Evolutionary conservation across 192 early-diverging fungal genomes (phyloP).

Genomic region (Linderina pennispora): DNA sequence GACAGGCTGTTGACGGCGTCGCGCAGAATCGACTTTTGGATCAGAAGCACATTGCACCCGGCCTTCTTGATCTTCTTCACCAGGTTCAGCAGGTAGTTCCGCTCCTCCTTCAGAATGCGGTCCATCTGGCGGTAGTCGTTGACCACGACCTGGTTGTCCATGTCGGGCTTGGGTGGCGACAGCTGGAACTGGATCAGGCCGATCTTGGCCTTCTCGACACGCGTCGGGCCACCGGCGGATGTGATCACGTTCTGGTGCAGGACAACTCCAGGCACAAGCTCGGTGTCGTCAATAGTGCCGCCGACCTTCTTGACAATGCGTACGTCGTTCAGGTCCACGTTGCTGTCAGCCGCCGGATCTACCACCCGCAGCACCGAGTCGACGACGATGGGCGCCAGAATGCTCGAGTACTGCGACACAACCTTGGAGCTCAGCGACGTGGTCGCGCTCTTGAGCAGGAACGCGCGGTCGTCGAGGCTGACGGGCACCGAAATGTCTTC

Average conservation of each 20-base stretch:
- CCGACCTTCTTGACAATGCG: conserved; percentile 95
- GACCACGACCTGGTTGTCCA: conserved; percentile 99
- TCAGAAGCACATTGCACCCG: conserved; percentile 95
- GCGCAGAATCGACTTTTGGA: conserved; percentile 98
- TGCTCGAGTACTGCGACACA: conserved; percentile 94
- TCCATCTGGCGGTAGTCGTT: conserved; percentile 99
- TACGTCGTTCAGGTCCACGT: conserved; percentile 95
- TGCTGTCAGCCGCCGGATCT: conserved; percentile 67
- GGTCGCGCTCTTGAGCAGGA: conserved; percentile 84
- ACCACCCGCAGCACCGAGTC: conserved; percentile 93
- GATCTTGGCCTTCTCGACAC: conserved; percentile 98
- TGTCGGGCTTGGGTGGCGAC: conserved; percentile 97
- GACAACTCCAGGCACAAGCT: conserved; percentile 90
- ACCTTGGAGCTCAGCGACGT: conserved; percentile 99
- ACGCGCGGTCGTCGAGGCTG: conserved; percentile 86
- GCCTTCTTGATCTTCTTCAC: conserved; percentile 99
- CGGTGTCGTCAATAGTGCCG: conserved; percentile 97
- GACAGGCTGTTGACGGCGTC: conserved; percentile 98
- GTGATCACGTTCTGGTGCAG: conserved; percentile 90
- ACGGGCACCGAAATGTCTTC: conserved; percentile 84
- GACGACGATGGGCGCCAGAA: conserved; percentile 95
- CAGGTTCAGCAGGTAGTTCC: conserved; percentile 94
- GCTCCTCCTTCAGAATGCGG: conserved; percentile 98
- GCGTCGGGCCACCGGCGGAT: conserved; percentile 85
- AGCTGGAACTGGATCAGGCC: conserved; percentile 98